Evolutionary conservation across 1,139 yeast species (phyloP).

Genomic region (Entelexis sorbosivorans): DNA sequence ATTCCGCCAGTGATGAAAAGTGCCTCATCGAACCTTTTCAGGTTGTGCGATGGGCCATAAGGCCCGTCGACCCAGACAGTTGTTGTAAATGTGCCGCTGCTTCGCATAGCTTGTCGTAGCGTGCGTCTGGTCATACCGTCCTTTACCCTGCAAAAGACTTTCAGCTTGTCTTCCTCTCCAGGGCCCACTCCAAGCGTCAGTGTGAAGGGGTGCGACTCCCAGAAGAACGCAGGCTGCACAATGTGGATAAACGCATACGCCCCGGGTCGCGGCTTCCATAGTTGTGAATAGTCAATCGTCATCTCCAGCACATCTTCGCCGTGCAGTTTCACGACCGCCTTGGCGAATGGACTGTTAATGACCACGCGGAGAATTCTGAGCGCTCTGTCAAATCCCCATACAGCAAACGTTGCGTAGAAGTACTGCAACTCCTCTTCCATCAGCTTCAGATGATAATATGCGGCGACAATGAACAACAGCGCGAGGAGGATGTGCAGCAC

Average conservation of each 20-base stretch:
- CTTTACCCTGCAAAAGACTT: slow-evolving; percentile 30
- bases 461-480: slow-evolving; percentile 43
- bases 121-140: slow-evolving; percentile 26
- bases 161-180: slow-evolving; percentile 24
- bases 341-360: slow-evolving; percentile 17
- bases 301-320: slow-evolving; percentile 34
- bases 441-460: slow-evolving; percentile 48
- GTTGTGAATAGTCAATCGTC: slow-evolving; percentile 23
- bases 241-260: slow-evolving; percentile 47
- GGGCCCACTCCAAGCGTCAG: slow-evolving; percentile 27
- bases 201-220: slow-evolving; percentile 60
- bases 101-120: slow-evolving; percentile 1
- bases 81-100: not conserved
- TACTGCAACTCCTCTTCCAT: slow-evolving; percentile 40
- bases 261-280: slow-evolving; percentile 36
- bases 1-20: slow-evolving; percentile 53
- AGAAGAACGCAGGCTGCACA: slow-evolving; percentile 32
- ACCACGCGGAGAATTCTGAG: slow-evolving; percentile 33
- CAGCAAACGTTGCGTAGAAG: slow-evolving; percentile 41
- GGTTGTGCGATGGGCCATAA: slow-evolving; percentile 41
- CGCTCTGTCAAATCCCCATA: slow-evolving; percentile 39
- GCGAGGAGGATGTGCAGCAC: slow-evolving; percentile 42
- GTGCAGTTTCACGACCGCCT: slow-evolving; percentile 8
- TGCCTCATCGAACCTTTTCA: slow-evolving; percentile 40
- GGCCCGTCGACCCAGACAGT: slow-evolving; percentile 41